Evolutionary conservation across 176 grass and related monocot genomes (phyloP), one percentile per base, ranked within the genome.

Genomic region (bread wheat (Triticum aestivum)): DNA sequence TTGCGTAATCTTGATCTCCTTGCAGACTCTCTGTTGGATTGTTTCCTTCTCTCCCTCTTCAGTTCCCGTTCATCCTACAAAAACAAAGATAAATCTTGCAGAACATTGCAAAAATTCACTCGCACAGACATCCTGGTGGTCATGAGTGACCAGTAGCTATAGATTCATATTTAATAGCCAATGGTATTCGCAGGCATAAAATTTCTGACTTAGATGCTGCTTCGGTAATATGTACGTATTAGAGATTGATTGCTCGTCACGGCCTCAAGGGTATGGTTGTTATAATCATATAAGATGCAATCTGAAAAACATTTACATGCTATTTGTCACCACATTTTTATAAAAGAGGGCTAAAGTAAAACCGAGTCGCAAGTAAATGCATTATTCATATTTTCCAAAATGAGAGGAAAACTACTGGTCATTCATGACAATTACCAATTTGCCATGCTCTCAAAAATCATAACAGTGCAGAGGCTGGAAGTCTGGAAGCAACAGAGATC

Each of bases 11-110:
- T 97, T 83, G 94, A 97, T 84, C 90, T 92, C 78, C 94, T 89
- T 12, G 94, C 92, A 82, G 94, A 97, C 52, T 97, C 94, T 86
- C 94, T 97, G 65, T 97, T 97, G 11, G 94, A 97, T 94, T 91
- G 90, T 67, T 97, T 97, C 80, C 94, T 92, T 87, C 92, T 94
- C 78, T 97, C 94, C 90, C 63, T 92, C 88, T 94, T 97, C 86
- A 97, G 42, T 77, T 94, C 90, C 34, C 78, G 88, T 34, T 94
- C 92, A 83, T 92, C 94, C 92, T 92, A 69, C 65, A 59, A 90
- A 63, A 88, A 77, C 67, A 90, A 17, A 58, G 41, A 88, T 34
- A 87, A 86, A 8, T 30, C 42, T 5, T 63, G 20, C 61, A 63
- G 61, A 24, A 63, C 61, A 63, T 26, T 9, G n/a, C 61, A 63